phyloP scores from a whole-genome alignment of 257 asterid species.

The Anisodus tanguticus region DNA sequence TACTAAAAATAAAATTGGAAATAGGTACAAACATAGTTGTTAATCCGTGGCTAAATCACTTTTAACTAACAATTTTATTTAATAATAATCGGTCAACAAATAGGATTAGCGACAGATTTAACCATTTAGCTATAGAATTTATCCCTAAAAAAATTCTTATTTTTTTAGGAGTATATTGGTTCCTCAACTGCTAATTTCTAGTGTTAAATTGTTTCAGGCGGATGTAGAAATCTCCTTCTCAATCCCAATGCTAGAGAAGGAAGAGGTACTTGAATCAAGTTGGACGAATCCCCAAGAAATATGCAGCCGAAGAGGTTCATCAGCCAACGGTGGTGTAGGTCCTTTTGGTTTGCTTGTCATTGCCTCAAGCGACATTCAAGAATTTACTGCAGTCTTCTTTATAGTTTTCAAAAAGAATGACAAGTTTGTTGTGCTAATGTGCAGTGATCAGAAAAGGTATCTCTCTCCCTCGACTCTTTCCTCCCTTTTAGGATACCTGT shows the following conservation, averaged over 20 bases:
- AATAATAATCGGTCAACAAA: too few species aligned
- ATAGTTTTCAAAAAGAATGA: constrained; percentile 36
- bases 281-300: constrained; percentile 41
- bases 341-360: constrained; percentile 36
- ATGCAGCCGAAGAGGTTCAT: constrained; percentile 43
- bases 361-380: constrained; percentile 32
- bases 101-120: too few species aligned
- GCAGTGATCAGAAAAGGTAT: constrained; percentile 62
- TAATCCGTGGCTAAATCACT: too few species aligned
- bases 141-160: too few species aligned
- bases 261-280: constrained; percentile 35
- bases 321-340: constrained; percentile 39
- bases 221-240: constrained; percentile 1
- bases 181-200: constrained; percentile 28
- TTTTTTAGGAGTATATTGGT: too few species aligned
- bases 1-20: too few species aligned
- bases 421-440: constrained; percentile 51
- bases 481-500: not conserved
- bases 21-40: too few species aligned
- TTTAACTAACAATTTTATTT: too few species aligned
- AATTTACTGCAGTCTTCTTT: constrained; percentile 55
- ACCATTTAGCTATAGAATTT: too few species aligned
- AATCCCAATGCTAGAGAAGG: constrained; percentile 31
- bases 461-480: not conserved
- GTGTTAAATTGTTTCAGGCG: not conserved